Conservation (phyloP, 306 rosid genomes). For the Abrus pulchellus region DNA sequence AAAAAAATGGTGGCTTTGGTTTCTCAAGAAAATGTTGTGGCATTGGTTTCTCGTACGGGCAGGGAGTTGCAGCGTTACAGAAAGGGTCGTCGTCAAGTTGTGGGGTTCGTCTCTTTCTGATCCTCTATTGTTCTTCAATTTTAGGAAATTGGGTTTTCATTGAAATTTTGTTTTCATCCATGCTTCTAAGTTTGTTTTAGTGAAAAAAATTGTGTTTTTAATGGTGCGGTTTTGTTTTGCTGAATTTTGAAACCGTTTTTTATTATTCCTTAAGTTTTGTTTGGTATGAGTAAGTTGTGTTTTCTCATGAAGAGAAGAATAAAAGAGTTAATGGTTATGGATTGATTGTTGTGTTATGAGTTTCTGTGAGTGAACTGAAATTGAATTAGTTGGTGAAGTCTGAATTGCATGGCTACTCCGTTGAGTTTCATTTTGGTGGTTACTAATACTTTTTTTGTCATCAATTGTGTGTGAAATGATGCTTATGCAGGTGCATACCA, state of each 20-base stretch:
- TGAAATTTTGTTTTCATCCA: not conserved
- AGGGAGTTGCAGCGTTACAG: conserved; percentile 87
- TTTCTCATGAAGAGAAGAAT: not conserved
- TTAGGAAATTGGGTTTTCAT: not conserved
- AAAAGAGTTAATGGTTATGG: not conserved
- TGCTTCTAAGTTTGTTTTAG: not conserved
- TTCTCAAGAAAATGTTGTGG: conserved; percentile 70
- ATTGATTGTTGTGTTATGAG: not conserved
- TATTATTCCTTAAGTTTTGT: not conserved
- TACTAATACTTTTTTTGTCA: not conserved
- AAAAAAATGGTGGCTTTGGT: conserved; percentile 72
- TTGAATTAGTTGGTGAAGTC: not conserved
- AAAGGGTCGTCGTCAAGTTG: conserved; percentile 94
- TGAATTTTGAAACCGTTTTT: not conserved
- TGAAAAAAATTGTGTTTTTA: not conserved
- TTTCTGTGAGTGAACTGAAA: conserved; percentile 28
- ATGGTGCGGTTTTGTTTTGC: conserved; percentile 10
- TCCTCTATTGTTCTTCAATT: conserved; percentile 5
- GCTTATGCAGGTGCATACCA: conserved; percentile 87
- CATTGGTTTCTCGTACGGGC: conserved; percentile 94
- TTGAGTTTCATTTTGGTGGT: conserved; percentile 31
- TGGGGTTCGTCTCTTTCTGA: conserved; percentile 72
- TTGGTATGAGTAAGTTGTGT: not conserved
- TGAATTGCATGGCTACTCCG: conserved; percentile 18
- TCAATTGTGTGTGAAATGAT: conserved; percentile 34